Base-by-base conservation (phyloP, 768 basidiomycete species). In the Naganishia vaughanmartiniae region DNA sequence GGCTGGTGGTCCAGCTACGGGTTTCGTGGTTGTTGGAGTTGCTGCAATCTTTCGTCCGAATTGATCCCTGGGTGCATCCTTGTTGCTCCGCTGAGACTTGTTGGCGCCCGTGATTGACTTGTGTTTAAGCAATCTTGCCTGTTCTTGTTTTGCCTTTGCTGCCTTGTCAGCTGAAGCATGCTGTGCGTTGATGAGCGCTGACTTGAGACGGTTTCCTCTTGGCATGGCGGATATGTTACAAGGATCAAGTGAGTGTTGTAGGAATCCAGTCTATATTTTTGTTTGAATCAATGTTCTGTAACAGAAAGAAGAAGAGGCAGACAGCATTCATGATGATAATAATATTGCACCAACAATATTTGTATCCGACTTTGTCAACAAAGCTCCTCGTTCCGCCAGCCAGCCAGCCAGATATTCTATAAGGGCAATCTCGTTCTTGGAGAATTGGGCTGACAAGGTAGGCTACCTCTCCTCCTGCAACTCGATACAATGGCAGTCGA, bases 181-280 rank as follows among this genome's bases (percentile, higher is more conserved):
- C 33, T 70, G 69, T 11, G 51, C 58, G 34, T 48, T 39, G 69
- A 70, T 34, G 30, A 70, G 69, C n/a, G 69, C 69, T 28, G 69
- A 46, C 39, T 70, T 70, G 45, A 70, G 69, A 1, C 28, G 34
- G 21, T 51, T 54, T 55, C 67, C 67, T 68, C 65, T 65, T 33
- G 55, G 58, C 69, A 70, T 70, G 31, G 36, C 48, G 63, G 24
- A 30, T 19, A 26, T 48, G 26, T 21, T 21, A 5, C 1, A 24
- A 60, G 15, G 21, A 7, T n/a, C 6, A 45, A 45, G 7, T 2
- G 1, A 45, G 60, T 4, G 10, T 21, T 21, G 19, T 21, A 21
- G 31, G 55, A 57, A n/a, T n/a, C n/a, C n/a, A n/a, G n/a, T n/a
- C n/a, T n/a, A n/a, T n/a, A n/a, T n/a, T n/a, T n/a, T n/a, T n/a